Evolutionary conservation across 768 basidiomycete genomes (phyloP).

Genomic region (Cystobasidium ongulense): DNA sequence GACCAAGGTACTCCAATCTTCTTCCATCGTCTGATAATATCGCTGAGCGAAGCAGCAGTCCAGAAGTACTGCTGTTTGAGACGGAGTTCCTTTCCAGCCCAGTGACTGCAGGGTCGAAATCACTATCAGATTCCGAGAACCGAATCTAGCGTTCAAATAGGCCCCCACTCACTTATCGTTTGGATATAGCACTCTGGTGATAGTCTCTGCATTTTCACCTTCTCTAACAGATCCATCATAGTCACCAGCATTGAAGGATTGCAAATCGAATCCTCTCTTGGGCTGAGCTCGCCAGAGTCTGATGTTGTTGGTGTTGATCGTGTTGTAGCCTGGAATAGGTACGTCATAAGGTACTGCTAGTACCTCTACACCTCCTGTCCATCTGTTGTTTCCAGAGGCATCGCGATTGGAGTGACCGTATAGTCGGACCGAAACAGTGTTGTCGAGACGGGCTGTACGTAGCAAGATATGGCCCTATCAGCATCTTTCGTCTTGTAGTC

Average conservation of each 20-base stretch:
- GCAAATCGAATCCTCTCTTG: slow-evolving; percentile 83
- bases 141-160: neutral
- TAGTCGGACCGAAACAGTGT: slow-evolving; percentile 57
- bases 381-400: slow-evolving; percentile 57
- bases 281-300: slow-evolving; percentile 58
- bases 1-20: slow-evolving; percentile 70
- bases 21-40: slow-evolving; percentile 88
- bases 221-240: slow-evolving; percentile 83
- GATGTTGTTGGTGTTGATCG: slow-evolving; percentile 80
- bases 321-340: slow-evolving; percentile 75
- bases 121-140: too few species aligned
- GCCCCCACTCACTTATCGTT: slow-evolving; percentile 64
- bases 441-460: slow-evolving; percentile 36
- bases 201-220: slow-evolving; percentile 81
- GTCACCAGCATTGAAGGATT: slow-evolving; percentile 93
- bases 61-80: slow-evolving; percentile 91
- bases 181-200: slow-evolving; percentile 91
- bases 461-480: neutral
- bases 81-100: slow-evolving; percentile 58
- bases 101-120: slow-evolving; percentile 48
- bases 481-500: neutral
- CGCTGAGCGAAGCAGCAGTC: slow-evolving; percentile 60
- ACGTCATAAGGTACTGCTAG: slow-evolving; percentile 82
- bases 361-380: slow-evolving; percentile 46
- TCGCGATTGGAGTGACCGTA: slow-evolving; percentile 70